Base-by-base conservation (phyloP, 257 asterid species). In the Solanum rostratum region DNA sequence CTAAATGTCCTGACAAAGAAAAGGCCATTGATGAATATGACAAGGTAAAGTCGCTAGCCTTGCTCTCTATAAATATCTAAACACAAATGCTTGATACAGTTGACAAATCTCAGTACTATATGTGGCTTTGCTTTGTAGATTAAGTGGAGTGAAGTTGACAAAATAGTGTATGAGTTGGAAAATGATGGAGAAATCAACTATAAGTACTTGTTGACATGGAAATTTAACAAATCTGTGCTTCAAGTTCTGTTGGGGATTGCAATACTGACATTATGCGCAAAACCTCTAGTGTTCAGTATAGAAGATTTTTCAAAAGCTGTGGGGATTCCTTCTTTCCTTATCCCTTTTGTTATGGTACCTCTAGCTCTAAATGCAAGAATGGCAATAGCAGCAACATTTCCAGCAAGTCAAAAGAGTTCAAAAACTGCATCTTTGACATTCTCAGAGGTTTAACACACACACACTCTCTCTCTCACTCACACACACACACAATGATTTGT, bases 351-450 rank as follows among this genome's bases (percentile, higher is more conserved):
- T 27, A 86, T 89, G 14, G 92, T 92, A 1, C 92, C 95, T 3
- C 41, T 89, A 2, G 92, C 93, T 85, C 86, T 92, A 90, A 91
- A 93, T 83, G 91, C 90, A 27, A 88, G 92, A 83, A 87, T 87
- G 52, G 87, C 88, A 69, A 6, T 91, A 81, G 54, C 90, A 62
- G 93, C 97, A 39, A 22, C 92, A 46, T 87, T 88, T 69, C 92
- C 94, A 59, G 94, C 95, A 8, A 90, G 89, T 81, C 91, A 84
- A 30, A 92, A 90, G 91, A 91, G 85, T 22, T 70, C 86, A 83
- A 88, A 85, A 84, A 88, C 89, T 68, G 91, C 94, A 79, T 91
- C 97, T 53, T 90, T 93, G 89, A 93, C 95, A 87, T 91, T 93
- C 84, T 93, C 97, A 30, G 97, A 93, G 97, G 95, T 93, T 83